Evolutionary conservation across 345 rosid species (phyloP).

Genomic region (Melaleuca alternifolia): DNA sequence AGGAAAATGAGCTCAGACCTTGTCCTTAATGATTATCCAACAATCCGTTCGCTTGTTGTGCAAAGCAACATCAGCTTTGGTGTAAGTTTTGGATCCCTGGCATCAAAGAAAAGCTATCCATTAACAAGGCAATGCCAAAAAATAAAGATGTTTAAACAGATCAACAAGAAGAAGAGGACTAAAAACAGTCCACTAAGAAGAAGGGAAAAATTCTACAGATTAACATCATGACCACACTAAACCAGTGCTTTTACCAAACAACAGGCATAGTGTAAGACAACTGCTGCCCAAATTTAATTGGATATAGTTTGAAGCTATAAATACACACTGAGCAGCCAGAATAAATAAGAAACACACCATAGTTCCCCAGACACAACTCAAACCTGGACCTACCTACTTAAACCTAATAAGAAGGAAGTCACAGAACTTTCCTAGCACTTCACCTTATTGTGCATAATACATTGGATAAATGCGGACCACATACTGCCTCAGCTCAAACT

Average conservation of each 20-base stretch:
- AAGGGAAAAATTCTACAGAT: not conserved
- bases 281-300: not conserved
- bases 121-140: not conserved
- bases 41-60: slow-evolving; percentile 82
- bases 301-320: not conserved
- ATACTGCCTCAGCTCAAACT: not conserved
- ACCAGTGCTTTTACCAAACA: not conserved
- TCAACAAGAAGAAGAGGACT: not conserved
- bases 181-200: not conserved
- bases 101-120: not conserved
- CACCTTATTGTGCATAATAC: not conserved
- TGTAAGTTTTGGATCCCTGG: slow-evolving; percentile 27
- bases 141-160: not conserved
- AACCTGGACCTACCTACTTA: not conserved
- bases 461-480: not conserved
- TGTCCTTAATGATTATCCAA: slow-evolving; percentile 81
- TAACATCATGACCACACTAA: too few species aligned
- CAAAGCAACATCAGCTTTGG: slow-evolving; percentile 41
- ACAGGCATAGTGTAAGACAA: not conserved
- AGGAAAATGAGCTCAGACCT: slow-evolving; percentile 19
- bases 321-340: not conserved
- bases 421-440: not conserved
- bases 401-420: not conserved
- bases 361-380: not conserved
- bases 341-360: not conserved